These are phyloP conservation scores for Cephaloascus albidus DNA, from an alignment of 805 yeast species.

Conservation along the genomic window DNA sequence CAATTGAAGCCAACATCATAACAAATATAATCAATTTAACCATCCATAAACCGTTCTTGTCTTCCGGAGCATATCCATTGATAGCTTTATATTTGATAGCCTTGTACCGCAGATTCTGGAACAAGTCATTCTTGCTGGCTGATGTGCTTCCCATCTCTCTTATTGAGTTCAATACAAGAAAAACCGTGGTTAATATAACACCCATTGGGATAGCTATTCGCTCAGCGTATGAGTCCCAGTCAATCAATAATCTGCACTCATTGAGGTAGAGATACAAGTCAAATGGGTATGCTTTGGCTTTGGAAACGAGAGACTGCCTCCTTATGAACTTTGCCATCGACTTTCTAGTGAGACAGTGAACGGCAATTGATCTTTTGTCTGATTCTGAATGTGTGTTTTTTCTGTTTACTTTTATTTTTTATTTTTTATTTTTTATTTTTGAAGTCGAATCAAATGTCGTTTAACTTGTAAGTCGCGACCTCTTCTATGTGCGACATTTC, in stretches of 20 bases:
- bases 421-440: too few relatives aligned
- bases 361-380: neutral
- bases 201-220: constrained; percentile 23
- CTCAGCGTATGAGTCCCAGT: constrained; percentile 28
- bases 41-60: neutral
- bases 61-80: neutral
- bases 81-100: neutral
- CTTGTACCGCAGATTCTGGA: neutral
- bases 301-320: neutral
- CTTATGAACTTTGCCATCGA: neutral
- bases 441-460: neutral
- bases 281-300: constrained; percentile 18
- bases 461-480: neutral
- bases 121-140: neutral
- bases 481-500: neutral
- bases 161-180: constrained; percentile 3
- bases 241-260: constrained; percentile 26
- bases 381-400: neutral
- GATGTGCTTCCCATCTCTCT: neutral
- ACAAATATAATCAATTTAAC: too few relatives aligned
- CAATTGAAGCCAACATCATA: neutral
- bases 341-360: neutral
- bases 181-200: constrained; percentile 9
- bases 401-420: neutral
- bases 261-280: constrained; percentile 24